Evolutionary conservation across 768 basidiomycete genomes (phyloP), one percentile per base, ranked within the genome.

Genomic region (Clitopilus hobsonii): DNA sequence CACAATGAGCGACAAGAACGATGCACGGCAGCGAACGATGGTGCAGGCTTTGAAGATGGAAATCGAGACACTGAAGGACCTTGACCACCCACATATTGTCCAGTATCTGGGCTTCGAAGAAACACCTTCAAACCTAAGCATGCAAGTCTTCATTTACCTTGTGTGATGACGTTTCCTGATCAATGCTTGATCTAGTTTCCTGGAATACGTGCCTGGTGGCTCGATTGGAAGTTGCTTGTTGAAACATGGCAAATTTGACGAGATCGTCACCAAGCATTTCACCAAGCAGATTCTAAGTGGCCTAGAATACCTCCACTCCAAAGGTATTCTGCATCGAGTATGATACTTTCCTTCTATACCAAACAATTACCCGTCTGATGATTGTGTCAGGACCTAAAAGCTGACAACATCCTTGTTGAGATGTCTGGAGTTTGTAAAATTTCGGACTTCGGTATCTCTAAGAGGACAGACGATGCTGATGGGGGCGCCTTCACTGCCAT

Each of bases 121-220:
- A 70, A 94, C 92, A 1, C 85, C 86, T 11, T 80, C 83, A 36
- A 89, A 89, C 70, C 71, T 95, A 60, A 96, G 93, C 83, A 94
- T 97, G 94, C 95, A 67, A 67, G 92, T 81, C 7, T 27, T 38
- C 48, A 45, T 25, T 57, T 51, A 20, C 1, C 24, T 25, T 30
- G 5, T 54, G 18, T 41, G 16, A 13, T 38, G 41, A 25, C 50
- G 27, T 5, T 38, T 29, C n/a, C 16, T 32, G 50, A 53, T 28
- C 53, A 55, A 7, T 54, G 32, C 22, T 45, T 32, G 38, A 55
- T 49, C 51, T 22, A 98, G 96, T 65, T 98, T 99, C 77, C 77
- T 99, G 65, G 97, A 99, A 74, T 99, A 99, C 67, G 96, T 99
- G 53, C 94, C 96, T 54, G 97, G 97, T 64, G 97, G 97, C 13